Base-by-base conservation (phyloP, 768 basidiomycete genomes). In the Daedalea quercina region DNA sequence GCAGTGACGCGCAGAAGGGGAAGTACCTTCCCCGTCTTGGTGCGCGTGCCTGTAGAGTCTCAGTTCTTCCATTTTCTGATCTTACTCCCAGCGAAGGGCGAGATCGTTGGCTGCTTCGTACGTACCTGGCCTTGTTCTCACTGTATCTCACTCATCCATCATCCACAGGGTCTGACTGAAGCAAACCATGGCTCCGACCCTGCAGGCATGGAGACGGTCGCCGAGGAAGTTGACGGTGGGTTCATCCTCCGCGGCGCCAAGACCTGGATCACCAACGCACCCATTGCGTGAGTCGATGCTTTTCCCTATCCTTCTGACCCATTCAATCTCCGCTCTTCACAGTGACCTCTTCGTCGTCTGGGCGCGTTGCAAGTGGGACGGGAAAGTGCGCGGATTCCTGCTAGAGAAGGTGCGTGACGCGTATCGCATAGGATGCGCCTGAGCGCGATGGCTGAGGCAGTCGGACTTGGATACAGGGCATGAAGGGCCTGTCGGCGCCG, bases 181-280 rank as follows among this genome's bases (percentile, higher is more conserved):
- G 91, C 95, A 0, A 93, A 97, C 60, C 93, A 96, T 64, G 95
- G 95, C 22, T 97, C 94, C 1, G 95, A 98, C 62, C 94, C 94
- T 15, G 86, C 85, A n/a, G 84, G 86, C n/a, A 97, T 98, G 95
- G 90, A 94, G 63, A 96, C 95, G 1, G 85, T 79, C 24, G 95
- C 93, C 11, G 82, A 81, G 56, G 91, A 96, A 67, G 75, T 76
- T 0, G 86, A 87, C 50, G 91, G 92, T 12, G 93, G 92, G 3
- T 97, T 85, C 68, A 69, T 89, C 23, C 64, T 98, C 49, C 88
- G 83, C 57, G 95, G 95, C 48, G 88, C 88, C 69, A 98, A 98
- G 75, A 98, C 93, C 0, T 98, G 95, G 95, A 98, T 98, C 64
- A 82, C 92, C 13, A 96, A 96, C 64, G 82, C 94, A 1, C 93